A percentile compares a stretch with the other conserved stretches of the same genome.
These are phyloP conservation scores for Clitopilus hobsonii DNA, from an alignment of 768 basidiomycete genomes.

Conservation along the genomic window DNA sequence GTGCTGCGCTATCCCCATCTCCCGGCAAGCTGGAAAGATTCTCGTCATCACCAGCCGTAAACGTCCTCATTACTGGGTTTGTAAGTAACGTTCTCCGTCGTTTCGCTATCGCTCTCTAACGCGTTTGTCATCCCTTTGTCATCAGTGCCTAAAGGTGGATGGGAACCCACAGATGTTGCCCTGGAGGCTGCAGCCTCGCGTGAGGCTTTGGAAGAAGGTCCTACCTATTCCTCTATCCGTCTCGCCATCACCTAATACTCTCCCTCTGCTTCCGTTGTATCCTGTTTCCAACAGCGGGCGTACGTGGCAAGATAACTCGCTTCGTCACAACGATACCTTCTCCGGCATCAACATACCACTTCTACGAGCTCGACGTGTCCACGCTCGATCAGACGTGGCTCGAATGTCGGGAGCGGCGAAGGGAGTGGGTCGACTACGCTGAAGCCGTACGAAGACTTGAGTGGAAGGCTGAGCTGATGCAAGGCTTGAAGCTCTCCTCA, in stretches of 20 bases:
- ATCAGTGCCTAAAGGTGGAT: conserved; percentile 89
- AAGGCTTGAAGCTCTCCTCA: conserved; percentile 69
- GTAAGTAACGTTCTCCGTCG: conserved; percentile 50
- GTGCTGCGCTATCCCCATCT: conserved; percentile 87
- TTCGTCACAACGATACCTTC: conserved; percentile 81
- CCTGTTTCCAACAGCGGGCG: conserved; percentile 61
- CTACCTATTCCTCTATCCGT: conserved; percentile 75
- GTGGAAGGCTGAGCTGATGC: conserved; percentile 84
- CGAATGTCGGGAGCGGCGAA: conserved; percentile 70
- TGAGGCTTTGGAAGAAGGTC: conserved; percentile 97
- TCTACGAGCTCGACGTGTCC: conserved; percentile 83
- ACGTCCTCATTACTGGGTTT: conserved; percentile 77
- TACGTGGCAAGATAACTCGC: conserved; percentile 81
- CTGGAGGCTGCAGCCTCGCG: conserved; percentile 86
- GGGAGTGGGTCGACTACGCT: conserved; percentile 87
- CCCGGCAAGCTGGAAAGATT: conserved; percentile 67
- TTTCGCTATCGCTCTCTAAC: conserved; percentile 6
- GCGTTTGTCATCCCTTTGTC: not conserved
- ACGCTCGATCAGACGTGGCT: conserved; percentile 77
- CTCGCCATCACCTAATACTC: conserved; percentile 66
- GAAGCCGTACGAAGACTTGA: conserved; percentile 71
- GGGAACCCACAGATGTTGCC: conserved; percentile 76
- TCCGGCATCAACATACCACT: conserved; percentile 80
- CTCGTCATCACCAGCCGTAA: conserved; percentile 85
- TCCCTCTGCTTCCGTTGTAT: conserved; percentile 35